phyloP scores from a whole-genome alignment of 805 yeast species.

The Candida maesae region DNA sequence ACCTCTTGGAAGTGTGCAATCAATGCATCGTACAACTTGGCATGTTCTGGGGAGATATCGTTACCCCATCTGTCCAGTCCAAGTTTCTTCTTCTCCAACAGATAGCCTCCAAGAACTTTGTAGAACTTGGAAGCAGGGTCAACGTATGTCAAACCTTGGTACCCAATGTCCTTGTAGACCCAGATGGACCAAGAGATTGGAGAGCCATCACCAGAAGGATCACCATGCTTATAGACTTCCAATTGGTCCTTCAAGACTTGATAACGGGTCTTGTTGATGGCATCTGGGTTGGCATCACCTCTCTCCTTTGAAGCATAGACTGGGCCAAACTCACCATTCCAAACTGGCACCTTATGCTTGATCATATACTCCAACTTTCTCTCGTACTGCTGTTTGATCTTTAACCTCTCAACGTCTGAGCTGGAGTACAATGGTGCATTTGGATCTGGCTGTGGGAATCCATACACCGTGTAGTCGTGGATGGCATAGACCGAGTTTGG shows the following conservation, averaged over 20 bases:
- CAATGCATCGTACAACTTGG: constrained; percentile 34
- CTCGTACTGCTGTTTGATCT: constrained; percentile 36
- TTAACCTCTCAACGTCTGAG: constrained; percentile 32
- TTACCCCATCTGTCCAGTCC: constrained; percentile 52
- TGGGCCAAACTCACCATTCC: constrained; percentile 56
- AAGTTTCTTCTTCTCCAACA: constrained; percentile 39
- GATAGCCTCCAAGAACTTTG: constrained; percentile 39
- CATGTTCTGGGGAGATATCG: constrained; percentile 40
- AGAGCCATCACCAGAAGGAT: constrained; percentile 44
- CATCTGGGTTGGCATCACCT: constrained; percentile 38
- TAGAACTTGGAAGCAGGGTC: constrained; percentile 43
- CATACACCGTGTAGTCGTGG: constrained; percentile 43
- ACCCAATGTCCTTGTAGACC: constrained; percentile 52
- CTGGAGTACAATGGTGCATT: constrained; percentile 34
- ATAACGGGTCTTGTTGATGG: constrained; percentile 38
- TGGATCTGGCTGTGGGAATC: constrained; percentile 38
- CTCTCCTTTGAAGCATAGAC: constrained; percentile 42
- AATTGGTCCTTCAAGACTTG: constrained; percentile 44
- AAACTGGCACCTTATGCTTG: constrained; percentile 41
- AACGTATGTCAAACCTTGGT: constrained; percentile 46
- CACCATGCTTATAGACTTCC: constrained; percentile 40
- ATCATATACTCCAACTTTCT: constrained; percentile 43
- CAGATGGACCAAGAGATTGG: constrained; percentile 51
- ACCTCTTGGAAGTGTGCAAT: constrained; percentile 35
- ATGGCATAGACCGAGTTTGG: constrained; percentile 47